A percentile compares a stretch with the other conserved stretches of the same genome.
Evolutionary conservation across 371 early-diverging fungal genomes (phyloP).

Genomic region (Choanephora cucurbitarum): DNA sequence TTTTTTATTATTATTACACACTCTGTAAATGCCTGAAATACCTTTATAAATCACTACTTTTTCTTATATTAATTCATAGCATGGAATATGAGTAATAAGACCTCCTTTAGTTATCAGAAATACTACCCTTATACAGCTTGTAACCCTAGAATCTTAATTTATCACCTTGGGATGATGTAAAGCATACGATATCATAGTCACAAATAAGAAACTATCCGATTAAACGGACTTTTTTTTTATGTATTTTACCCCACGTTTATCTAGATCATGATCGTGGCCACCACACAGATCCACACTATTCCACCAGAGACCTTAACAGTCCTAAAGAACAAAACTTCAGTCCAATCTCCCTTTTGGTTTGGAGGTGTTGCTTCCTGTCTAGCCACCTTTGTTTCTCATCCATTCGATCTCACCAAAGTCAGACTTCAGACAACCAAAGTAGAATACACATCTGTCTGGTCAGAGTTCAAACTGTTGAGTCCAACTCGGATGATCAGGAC

Average conservation of each 20-base stretch:
- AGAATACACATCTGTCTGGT: slow-evolving; percentile 27
- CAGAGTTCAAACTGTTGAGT: slow-evolving; percentile 28
- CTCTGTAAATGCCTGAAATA: neutral
- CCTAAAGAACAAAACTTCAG: slow-evolving; percentile 2
- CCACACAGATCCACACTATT: too few relatives aligned
- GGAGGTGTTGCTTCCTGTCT: slow-evolving; percentile 63
- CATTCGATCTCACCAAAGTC: slow-evolving; percentile 77
- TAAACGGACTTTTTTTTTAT: too few relatives aligned
- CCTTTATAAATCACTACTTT: slow-evolving; percentile 1
- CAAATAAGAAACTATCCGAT: too few relatives aligned
- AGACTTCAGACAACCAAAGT: slow-evolving; percentile 64
- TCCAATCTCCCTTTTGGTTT: slow-evolving; percentile 59
- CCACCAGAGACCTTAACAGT: too few relatives aligned
- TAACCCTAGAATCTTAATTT: too few relatives aligned
- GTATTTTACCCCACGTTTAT: too few relatives aligned
- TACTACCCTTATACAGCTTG: too few relatives aligned
- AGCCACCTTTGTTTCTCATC: slow-evolving; percentile 72
- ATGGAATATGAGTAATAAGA: too few relatives aligned
- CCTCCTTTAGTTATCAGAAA: too few relatives aligned
- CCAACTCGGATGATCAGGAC: slow-evolving; percentile 47
- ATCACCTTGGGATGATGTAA: too few relatives aligned
- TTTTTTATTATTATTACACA: too few relatives aligned
- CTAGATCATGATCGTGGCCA: neutral
- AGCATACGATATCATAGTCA: too few relatives aligned
- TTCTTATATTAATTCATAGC: neutral